phyloP scores from a whole-genome alignment of 768 basidiomycete species.

The Tephrocybe sp. region DNA sequence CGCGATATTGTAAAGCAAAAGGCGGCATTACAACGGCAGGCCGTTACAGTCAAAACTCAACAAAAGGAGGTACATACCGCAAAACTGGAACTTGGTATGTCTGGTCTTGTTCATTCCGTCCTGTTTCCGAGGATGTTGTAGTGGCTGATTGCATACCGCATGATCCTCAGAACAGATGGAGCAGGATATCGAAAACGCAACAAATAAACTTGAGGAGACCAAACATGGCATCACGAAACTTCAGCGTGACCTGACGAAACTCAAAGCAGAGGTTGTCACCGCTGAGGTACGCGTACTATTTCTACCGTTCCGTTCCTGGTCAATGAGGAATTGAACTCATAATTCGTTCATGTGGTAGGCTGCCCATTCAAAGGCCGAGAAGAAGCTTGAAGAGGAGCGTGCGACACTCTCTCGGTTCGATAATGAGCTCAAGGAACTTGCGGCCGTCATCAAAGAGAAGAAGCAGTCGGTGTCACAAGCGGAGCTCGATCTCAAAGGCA shows the following conservation, averaged over 20 bases:
- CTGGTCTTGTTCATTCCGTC: not conserved
- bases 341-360: constrained; percentile 34
- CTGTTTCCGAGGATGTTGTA: not conserved
- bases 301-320: not conserved
- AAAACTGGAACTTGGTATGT: constrained; percentile 80
- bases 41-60: constrained; percentile 75
- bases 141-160: constrained; percentile 1
- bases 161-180: constrained; percentile 75
- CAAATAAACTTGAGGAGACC: constrained; percentile 39
- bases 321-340: not conserved
- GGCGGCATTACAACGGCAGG: constrained; percentile 74
- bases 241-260: constrained; percentile 58
- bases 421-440: constrained; percentile 81
- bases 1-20: constrained; percentile 80
- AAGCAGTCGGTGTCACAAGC: constrained; percentile 66
- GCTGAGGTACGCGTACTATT: constrained; percentile 39
- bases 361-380: constrained; percentile 61
- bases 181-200: constrained; percentile 60
- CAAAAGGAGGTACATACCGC: constrained; percentile 91
- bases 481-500: constrained; percentile 60
- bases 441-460: constrained; percentile 77
- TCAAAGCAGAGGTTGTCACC: constrained; percentile 46
- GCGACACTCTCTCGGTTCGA: constrained; percentile 88
- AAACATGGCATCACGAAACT: constrained; percentile 48
- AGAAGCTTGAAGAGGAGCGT: constrained; percentile 77